Percentiles rank a stretch among this genome's conserved stretches.
phyloP scores from a whole-genome alignment of 805 yeast genomes.

The Saturnispora galanensis region DNA sequence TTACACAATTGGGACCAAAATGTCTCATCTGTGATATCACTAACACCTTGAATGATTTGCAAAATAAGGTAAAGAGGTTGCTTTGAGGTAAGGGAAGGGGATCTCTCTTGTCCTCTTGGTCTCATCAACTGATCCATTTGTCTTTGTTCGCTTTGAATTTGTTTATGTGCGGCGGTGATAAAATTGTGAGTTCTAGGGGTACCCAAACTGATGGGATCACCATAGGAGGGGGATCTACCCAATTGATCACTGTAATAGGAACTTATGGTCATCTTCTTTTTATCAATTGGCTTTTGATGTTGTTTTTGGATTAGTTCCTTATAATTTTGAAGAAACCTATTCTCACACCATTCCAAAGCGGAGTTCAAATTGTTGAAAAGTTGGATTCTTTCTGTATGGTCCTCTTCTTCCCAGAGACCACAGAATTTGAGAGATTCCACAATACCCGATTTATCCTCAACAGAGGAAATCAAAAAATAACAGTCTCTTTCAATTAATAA shows the following conservation, averaged over 20 bases:
- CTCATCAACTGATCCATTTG: conserved; percentile 24
- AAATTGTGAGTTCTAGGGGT: conserved; percentile 48
- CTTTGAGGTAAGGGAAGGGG: conserved; percentile 9
- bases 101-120: conserved; percentile 10
- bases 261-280: conserved; percentile 7
- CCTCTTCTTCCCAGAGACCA: conserved; percentile 57
- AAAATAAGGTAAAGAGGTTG: conserved; percentile 53
- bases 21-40: conserved; percentile 33
- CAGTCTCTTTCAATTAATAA: conserved; percentile 61
- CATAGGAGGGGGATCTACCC: conserved; percentile 9
- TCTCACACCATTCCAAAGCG: conserved; percentile 96
- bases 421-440: conserved; percentile 71
- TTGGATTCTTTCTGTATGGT: conserved; percentile 37
- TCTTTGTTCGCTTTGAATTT: conserved; percentile 23
- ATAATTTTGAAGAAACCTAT: conserved; percentile 65
- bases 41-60: conserved; percentile 55
- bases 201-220: conserved; percentile 22
- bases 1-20: conserved; percentile 62
- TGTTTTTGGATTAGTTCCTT: conserved; percentile 23
- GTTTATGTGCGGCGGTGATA: conserved; percentile 40
- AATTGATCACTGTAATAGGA: no score
- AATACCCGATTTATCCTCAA: conserved; percentile 54
- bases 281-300: background rate
- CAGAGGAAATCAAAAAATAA: conserved; percentile 69
- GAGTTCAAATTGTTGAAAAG: conserved; percentile 73